A percentile compares a stretch with the other conserved stretches of the same genome.
These are phyloP conservation scores for Chlamydomonas applanata DNA, from an alignment of 139 green algal genomes.

Conservation along the genomic window DNA sequence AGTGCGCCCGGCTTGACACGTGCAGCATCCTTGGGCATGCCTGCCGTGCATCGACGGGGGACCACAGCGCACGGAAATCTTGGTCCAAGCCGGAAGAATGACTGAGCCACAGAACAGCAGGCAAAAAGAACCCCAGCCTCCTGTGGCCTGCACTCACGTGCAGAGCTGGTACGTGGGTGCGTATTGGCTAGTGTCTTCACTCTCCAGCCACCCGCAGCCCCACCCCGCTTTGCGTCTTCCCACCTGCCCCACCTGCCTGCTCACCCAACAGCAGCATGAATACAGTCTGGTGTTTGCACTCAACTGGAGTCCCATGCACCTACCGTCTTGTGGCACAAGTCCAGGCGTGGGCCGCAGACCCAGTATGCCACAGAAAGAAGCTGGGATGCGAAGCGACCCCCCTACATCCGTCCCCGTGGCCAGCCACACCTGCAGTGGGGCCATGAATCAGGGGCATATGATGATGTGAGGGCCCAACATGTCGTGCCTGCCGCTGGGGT, in stretches of 20 bases:
- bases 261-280: background rate
- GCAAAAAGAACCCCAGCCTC: no score
- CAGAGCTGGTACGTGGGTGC: no score
- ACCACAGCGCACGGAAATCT: no score
- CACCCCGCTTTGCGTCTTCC: background rate
- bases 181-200: no score
- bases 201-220: no score
- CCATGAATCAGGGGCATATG: no score
- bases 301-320: background rate
- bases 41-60: background rate
- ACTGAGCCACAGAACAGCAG: no score
- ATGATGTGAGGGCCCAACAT: no score
- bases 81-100: no score
- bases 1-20: background rate
- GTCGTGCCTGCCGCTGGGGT: no score
- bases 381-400: conserved; percentile 58
- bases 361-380: conserved; percentile 51
- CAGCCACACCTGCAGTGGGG: conserved; percentile 36
- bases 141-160: no score
- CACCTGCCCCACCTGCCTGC: background rate
- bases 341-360: conserved; percentile 37
- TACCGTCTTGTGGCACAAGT: background rate
- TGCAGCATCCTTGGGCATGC: background rate
- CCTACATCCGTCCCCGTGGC: conserved; percentile 55
- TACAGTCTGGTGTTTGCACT: background rate